phyloP scores from a whole-genome alignment of 352 stramenopile species.

The Phytopythium ostracodes region DNA sequence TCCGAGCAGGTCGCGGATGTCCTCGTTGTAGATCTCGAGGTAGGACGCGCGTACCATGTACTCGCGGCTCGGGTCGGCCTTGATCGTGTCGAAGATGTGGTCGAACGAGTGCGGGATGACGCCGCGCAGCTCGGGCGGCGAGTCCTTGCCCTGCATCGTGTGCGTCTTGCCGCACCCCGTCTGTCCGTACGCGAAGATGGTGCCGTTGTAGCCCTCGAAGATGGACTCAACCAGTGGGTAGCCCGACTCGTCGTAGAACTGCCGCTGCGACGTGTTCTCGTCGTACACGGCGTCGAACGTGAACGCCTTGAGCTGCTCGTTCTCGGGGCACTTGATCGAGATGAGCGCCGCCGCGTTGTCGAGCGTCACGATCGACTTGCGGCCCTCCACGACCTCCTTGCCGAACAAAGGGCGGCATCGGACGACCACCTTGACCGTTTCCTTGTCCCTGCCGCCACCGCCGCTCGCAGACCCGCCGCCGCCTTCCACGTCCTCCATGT shows the following conservation, averaged over 20 bases:
- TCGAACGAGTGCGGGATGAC: constrained; percentile 85
- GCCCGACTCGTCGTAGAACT: constrained; percentile 85
- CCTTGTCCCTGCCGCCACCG: constrained; percentile 54
- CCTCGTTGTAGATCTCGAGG: constrained; percentile 96
- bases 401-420: constrained; percentile 82
- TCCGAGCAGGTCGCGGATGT: constrained; percentile 88
- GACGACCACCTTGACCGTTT: constrained; percentile 89
- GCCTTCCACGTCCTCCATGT: neutral
- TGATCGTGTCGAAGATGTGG: constrained; percentile 86
- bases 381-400: constrained; percentile 80
- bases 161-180: constrained; percentile 85
- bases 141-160: constrained; percentile 83
- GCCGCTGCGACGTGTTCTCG: constrained; percentile 73
- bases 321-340: constrained; percentile 73
- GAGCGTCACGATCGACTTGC: constrained; percentile 80
- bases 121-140: constrained; percentile 62
- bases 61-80: constrained; percentile 52
- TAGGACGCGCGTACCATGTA: constrained; percentile 89
- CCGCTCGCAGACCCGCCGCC: neutral
- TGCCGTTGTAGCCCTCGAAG: constrained; percentile 90
- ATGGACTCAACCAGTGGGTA: constrained; percentile 89
- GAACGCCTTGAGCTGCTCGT: constrained; percentile 81
- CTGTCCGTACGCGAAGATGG: constrained; percentile 90
- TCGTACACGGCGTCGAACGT: constrained; percentile 91
- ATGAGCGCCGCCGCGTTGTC: constrained; percentile 62